A percentile compares a stretch with the other conserved stretches of the same genome.
phyloP scores from a whole-genome alignment of 306 rosid species.

The Acacia melanoxylon region DNA sequence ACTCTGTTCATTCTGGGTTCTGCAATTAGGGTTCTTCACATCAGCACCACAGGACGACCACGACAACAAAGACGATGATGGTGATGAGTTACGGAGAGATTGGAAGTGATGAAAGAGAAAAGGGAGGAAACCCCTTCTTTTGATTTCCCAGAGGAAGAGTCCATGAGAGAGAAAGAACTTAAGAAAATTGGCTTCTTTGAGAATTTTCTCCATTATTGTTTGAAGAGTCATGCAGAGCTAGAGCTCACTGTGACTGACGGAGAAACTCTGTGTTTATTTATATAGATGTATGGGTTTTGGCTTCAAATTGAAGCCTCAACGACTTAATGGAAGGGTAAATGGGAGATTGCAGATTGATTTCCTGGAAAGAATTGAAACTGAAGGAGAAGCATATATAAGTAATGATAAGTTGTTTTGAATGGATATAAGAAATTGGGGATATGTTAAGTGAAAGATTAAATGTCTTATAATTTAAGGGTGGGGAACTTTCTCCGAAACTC shows the following conservation, averaged over 20 bases:
- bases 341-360: background rate
- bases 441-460: background rate
- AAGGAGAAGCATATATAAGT: background rate
- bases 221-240: background rate
- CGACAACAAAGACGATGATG: background rate
- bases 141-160: background rate
- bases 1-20: background rate
- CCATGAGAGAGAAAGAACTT: background rate
- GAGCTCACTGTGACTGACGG: background rate
- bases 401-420: background rate
- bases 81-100: background rate
- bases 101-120: slow-evolving; percentile 9
- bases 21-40: background rate
- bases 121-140: background rate
- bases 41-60: background rate
- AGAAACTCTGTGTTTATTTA: background rate
- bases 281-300: background rate
- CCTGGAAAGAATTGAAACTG: slow-evolving; percentile 1
- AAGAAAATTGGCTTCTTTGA: background rate
- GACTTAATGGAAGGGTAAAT: slow-evolving; percentile 15
- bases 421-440: background rate
- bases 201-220: background rate
- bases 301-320: slow-evolving; percentile 33
- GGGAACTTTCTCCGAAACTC: background rate
- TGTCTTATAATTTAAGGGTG: background rate